phyloP scores from a whole-genome alignment of 352 stramenopile species.

The Pythium sp. region DNA sequence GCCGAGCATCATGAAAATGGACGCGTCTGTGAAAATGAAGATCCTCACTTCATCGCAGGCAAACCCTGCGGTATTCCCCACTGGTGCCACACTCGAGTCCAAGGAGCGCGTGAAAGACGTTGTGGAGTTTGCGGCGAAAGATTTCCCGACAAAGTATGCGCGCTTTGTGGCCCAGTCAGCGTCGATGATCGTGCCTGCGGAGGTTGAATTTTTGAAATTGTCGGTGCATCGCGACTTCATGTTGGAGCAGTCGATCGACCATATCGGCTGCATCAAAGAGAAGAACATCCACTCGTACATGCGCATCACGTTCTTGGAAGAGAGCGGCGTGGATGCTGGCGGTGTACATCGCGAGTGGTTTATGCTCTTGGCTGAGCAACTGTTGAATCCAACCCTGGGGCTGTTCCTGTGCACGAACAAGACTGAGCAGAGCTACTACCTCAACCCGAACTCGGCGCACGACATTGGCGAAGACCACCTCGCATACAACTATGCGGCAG shows the following conservation, averaged over 20 bases:
- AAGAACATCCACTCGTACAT: constrained; percentile 59
- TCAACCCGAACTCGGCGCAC: constrained; percentile 55
- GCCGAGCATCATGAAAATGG: not conserved
- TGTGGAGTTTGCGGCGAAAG: constrained; percentile 27
- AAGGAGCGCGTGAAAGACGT: constrained; percentile 16
- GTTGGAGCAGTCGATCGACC: constrained; percentile 66
- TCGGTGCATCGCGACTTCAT: constrained; percentile 50
- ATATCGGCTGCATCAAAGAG: constrained; percentile 49
- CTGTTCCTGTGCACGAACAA: constrained; percentile 56
- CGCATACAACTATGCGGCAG: constrained; percentile 55
- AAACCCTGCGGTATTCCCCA: not conserved
- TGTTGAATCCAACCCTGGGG: too few species aligned
- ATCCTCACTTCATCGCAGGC: not conserved
- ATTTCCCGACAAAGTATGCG: constrained; percentile 53
- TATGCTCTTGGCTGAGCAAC: too few species aligned
- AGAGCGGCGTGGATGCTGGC: constrained; percentile 83
- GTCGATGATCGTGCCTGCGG: constrained; percentile 33
- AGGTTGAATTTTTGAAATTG: constrained; percentile 47
- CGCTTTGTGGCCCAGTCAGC: constrained; percentile 42
- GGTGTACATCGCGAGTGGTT: constrained; percentile 89
- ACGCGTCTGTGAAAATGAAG: not conserved
- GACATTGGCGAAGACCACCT: constrained; percentile 63
- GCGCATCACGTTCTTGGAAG: constrained; percentile 76
- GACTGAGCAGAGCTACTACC: constrained; percentile 51
- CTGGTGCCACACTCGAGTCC: not conserved